Evolutionary conservation across 2,329 filamentous ascomycete species (phyloP), one percentile per base, ranked within the genome.

Genomic region (Neofusicoccum sp.): DNA sequence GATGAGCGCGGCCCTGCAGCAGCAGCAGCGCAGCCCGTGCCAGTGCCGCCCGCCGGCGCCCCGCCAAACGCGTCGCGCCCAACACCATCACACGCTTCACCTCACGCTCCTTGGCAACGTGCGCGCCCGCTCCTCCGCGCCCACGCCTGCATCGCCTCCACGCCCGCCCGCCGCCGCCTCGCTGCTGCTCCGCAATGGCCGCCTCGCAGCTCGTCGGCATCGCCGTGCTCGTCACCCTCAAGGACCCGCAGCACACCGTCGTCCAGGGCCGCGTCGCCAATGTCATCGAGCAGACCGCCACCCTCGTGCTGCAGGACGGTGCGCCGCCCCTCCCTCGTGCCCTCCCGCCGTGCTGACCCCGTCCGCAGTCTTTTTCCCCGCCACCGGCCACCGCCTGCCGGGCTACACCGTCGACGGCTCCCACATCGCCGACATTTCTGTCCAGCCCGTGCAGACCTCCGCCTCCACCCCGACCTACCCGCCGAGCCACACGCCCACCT

Each of bases 251-350:
- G 2, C 85, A 85, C 65, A 85, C 84, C 45, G 81, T 85, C 69
- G 79, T 94, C 56, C 86, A 87, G 65, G 92, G 92, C 58, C 85
- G 86, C 28, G 89, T 96, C 39, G 84, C 86, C 65, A 83, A 87
- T 68, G 87, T 94, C 61, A 83, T 89, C 65, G 87, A 89, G 31
- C 84, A 86, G 71, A 88, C 74, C 33, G 66, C 73, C 14, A 77
- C 87, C 65, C 78, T 96, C 66, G 87, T 86, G 34, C 81, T 96
- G 59, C 85, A 84, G 63, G 85, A 95, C 79, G 91, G 91, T 92
- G 79, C 31, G 60, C 39, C 48, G 22, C 8, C 29, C 29, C 33
- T n/a, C n/a, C 22, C 22, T 22, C 22, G 22, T 22, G 54, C 54
- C 54, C n/a, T 45, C 11, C 22, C 11, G 28, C 36, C 9, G 29